Conservation (phyloP, 345 rosid species). For the Ailanthus altissimus region DNA sequence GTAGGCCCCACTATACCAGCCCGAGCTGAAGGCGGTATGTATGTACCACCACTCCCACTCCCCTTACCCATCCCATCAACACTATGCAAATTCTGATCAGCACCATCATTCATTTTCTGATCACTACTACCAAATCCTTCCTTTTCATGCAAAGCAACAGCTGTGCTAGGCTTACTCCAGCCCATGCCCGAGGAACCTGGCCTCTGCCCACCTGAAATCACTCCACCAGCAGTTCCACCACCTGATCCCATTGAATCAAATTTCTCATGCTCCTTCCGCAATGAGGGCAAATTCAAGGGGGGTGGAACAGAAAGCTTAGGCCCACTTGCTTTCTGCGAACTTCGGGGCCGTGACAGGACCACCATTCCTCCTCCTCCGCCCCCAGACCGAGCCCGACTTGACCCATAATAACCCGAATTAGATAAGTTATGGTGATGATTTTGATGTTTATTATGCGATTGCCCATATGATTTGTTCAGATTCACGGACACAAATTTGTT, state of each 20-base stretch:
- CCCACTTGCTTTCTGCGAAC: slow-evolving; percentile 86
- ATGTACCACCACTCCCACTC: slow-evolving; percentile 35
- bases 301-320: slow-evolving; percentile 96
- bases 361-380: slow-evolving; percentile 67
- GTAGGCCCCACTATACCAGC: slow-evolving; percentile 33
- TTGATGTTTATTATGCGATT: slow-evolving; percentile 50
- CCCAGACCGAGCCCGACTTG: slow-evolving; percentile 45
- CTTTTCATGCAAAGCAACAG: slow-evolving; percentile 55
- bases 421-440: slow-evolving; percentile 33
- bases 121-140: slow-evolving; percentile 38
- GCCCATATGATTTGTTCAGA: slow-evolving; percentile 91
- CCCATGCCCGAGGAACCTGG: slow-evolving; percentile 86
- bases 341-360: slow-evolving; percentile 88
- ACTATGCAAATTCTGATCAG: slow-evolving; percentile 37
- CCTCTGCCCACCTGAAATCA: slow-evolving; percentile 68
- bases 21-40: slow-evolving; percentile 55
- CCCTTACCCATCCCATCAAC: slow-evolving; percentile 53
- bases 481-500: slow-evolving; percentile 80
- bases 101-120: slow-evolving; percentile 25
- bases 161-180: slow-evolving; percentile 77
- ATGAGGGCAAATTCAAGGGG: slow-evolving; percentile 96
- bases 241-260: slow-evolving; percentile 70
- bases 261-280: slow-evolving; percentile 87
- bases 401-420: slow-evolving; percentile 48
- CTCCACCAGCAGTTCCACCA: slow-evolving; percentile 67